Evolutionary conservation across 805 yeast species (phyloP).

Genomic region (Ogataea nonfermentans): DNA sequence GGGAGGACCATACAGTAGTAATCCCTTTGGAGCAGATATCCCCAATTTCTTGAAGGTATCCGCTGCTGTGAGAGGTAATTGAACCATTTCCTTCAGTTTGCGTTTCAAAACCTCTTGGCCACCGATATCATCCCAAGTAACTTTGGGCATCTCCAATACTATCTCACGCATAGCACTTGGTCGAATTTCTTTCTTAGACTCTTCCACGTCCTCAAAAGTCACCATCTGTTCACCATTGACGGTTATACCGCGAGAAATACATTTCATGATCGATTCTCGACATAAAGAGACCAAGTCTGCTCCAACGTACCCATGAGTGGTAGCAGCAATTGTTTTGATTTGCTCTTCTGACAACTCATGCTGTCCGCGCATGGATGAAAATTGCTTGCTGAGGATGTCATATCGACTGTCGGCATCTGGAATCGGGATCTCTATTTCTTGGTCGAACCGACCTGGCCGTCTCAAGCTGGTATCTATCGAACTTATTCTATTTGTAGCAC

Average conservation of each 20-base stretch:
- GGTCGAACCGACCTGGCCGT: slow-evolving; percentile 93
- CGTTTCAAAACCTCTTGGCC: slow-evolving; percentile 85
- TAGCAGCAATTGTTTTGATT: slow-evolving; percentile 61
- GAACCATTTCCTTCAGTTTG: slow-evolving; percentile 85
- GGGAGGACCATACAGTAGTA: slow-evolving; percentile 93
- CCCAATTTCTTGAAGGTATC: slow-evolving; percentile 77
- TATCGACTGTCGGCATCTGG: slow-evolving; percentile 82
- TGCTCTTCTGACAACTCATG: slow-evolving; percentile 53
- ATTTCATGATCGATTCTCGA: slow-evolving; percentile 83
- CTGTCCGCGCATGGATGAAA: slow-evolving; percentile 48
- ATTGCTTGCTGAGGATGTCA: slow-evolving; percentile 67
- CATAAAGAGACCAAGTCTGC: slow-evolving; percentile 89
- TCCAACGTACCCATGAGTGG: slow-evolving; percentile 97
- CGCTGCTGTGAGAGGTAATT: slow-evolving; percentile 81
- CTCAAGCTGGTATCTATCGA: slow-evolving; percentile 84
- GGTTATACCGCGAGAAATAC: slow-evolving; percentile 63
- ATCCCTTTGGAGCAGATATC: slow-evolving; percentile 88
- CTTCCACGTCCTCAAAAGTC: slow-evolving; percentile 55
- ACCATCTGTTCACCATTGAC: slow-evolving; percentile 42
- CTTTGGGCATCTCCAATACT: slow-evolving; percentile 90
- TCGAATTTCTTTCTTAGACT: slow-evolving; percentile 73
- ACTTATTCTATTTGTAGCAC: slow-evolving; percentile 95
- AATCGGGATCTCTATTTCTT: slow-evolving; percentile 87
- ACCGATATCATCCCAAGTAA: slow-evolving; percentile 91
- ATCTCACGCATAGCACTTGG: slow-evolving; percentile 98